phyloP scores from a whole-genome alignment of 106 monocot species.

The Acorus calamus region DNA sequence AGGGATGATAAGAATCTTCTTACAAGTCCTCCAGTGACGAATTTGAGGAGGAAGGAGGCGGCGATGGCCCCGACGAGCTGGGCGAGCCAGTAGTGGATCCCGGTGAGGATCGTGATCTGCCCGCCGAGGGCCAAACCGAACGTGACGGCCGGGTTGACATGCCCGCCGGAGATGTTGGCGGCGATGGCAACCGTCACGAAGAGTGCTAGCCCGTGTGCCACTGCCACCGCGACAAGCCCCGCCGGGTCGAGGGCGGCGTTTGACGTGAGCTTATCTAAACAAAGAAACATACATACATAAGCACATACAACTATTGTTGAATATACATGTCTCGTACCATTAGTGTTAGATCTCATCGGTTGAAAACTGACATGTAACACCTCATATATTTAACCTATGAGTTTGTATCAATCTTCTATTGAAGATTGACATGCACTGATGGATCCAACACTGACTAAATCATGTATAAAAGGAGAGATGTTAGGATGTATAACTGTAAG shows the following conservation, averaged over 20 bases:
- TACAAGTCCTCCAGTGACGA: slow-evolving; percentile 13
- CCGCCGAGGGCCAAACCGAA: slow-evolving; percentile 34
- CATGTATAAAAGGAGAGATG: too few relatives aligned
- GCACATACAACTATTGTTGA: too few relatives aligned
- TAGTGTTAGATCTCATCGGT: too few relatives aligned
- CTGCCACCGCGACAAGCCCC: slow-evolving; percentile 32
- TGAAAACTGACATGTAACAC: too few relatives aligned
- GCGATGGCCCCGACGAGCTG: slow-evolving; percentile 22
- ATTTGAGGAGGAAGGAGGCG: slow-evolving; percentile 22
- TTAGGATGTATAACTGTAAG: too few relatives aligned
- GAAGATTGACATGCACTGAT: too few relatives aligned
- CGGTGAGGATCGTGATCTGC: slow-evolving; percentile 22
- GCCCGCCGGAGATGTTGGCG: slow-evolving; percentile 43
- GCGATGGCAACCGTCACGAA: slow-evolving; percentile 32
- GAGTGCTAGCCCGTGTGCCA: slow-evolving; percentile 28
- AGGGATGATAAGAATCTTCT: too few relatives aligned
- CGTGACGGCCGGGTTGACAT: slow-evolving; percentile 28
- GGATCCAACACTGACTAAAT: too few relatives aligned
- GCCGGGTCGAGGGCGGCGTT: slow-evolving; percentile 21
- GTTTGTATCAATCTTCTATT: too few relatives aligned
- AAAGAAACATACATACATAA: too few relatives aligned
- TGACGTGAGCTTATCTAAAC: slow-evolving; percentile 26
- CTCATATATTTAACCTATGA: too few relatives aligned
- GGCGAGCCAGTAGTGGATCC: slow-evolving; percentile 15
- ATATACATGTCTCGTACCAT: too few relatives aligned